phyloP scores from a whole-genome alignment of 2,329 filamentous ascomycete genomes.

The Ophiostoma triangulosporum region DNA sequence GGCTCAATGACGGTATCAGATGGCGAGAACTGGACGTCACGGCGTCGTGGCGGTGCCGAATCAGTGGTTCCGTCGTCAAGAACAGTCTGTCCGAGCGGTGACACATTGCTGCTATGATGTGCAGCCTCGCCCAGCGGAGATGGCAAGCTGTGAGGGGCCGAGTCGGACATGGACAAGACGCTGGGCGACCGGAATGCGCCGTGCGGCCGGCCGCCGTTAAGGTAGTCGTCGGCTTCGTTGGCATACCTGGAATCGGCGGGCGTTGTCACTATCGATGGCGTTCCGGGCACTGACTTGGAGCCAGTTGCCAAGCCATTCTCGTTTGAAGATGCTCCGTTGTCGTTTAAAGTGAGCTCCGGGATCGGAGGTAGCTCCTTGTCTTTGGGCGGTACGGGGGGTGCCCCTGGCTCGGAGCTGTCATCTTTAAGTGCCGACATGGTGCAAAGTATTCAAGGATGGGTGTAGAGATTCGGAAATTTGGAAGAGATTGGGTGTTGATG shows the following conservation, averaged over 20 bases:
- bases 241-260: neutral
- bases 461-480: too few species aligned
- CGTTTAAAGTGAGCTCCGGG: neutral
- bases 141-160: neutral
- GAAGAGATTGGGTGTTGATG: neutral
- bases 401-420: neutral
- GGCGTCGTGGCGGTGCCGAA: slow-evolving; percentile 26
- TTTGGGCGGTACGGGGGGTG: neutral
- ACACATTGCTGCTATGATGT: too few species aligned
- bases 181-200: neutral
- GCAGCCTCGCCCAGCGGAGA: neutral
- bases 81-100: neutral
- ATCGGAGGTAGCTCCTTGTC: slow-evolving; percentile 10
- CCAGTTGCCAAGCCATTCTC: neutral
- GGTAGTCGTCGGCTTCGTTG: slow-evolving; percentile 23
- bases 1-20: slow-evolving; percentile 36
- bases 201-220: slow-evolving; percentile 24
- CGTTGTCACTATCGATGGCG: neutral
- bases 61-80: neutral
- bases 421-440: neutral
- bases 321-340: neutral
- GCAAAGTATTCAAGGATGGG: neutral
- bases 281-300: neutral
- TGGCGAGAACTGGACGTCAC: slow-evolving; percentile 65
- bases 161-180: neutral